Conservation (phyloP, 441 rosid species). For the Adansonia gregorii region DNA sequence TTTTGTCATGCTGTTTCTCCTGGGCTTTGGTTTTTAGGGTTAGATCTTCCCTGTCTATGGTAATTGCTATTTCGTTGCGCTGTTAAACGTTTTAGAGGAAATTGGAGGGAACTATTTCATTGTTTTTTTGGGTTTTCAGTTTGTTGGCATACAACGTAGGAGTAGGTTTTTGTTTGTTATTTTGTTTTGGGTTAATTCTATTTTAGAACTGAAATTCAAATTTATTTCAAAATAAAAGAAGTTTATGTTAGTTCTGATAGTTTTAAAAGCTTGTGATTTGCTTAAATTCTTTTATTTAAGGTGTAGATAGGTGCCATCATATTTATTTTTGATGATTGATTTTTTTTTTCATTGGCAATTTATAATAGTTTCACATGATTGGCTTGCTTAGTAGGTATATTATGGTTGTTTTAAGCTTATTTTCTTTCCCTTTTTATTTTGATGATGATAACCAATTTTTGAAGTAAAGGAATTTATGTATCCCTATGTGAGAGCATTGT, state of each 20-base stretch:
- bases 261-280: slow-evolving; percentile 13
- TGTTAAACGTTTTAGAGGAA: not conserved
- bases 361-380: slow-evolving; percentile 9
- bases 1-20: slow-evolving; percentile 29
- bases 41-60: slow-evolving; percentile 35
- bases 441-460: not conserved
- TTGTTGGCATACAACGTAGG: not conserved
- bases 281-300: slow-evolving; percentile 1
- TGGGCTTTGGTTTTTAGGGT: slow-evolving; percentile 41
- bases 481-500: not conserved
- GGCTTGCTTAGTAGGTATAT: not conserved
- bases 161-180: slow-evolving; percentile 24
- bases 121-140: slow-evolving; percentile 8
- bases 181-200: slow-evolving; percentile 21
- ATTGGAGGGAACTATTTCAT: not conserved
- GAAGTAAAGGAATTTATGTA: not conserved
- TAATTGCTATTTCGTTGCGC: slow-evolving; percentile 25
- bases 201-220: slow-evolving; percentile 31
- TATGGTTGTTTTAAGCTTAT: not conserved
- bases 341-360: slow-evolving; percentile 1
- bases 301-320: not conserved
- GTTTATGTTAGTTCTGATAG: slow-evolving; percentile 35
- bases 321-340: not conserved
- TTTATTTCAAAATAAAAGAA: slow-evolving; percentile 19
- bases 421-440: slow-evolving; percentile 4